Evolutionary conservation across 495 filamentous ascomycete species (phyloP).

Genomic region (Hamigera avellanea): DNA sequence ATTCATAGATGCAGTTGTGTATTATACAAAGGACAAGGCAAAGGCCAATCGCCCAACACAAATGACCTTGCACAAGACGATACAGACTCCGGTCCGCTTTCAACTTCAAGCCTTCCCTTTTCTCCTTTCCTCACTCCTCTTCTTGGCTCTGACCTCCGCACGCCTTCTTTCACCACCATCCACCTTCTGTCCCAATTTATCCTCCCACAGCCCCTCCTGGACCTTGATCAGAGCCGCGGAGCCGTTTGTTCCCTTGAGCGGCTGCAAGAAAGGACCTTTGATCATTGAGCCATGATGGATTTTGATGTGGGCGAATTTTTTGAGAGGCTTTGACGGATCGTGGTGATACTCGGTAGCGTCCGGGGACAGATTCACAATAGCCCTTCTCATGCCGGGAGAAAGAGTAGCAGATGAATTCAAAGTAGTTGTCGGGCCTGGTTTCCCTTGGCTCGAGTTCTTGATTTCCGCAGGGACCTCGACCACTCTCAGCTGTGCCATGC

Average conservation of each 20-base stretch:
- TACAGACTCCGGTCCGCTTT: no score
- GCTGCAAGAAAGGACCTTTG: slow-evolving; percentile 55
- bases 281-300: slow-evolving; percentile 54
- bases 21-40: neutral
- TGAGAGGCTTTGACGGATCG: slow-evolving; percentile 20
- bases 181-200: slow-evolving; percentile 72
- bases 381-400: slow-evolving; percentile 41
- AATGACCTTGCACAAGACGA: no score
- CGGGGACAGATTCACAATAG: slow-evolving; percentile 62
- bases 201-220: slow-evolving; percentile 84
- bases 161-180: slow-evolving; percentile 91
- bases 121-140: slow-evolving; percentile 36
- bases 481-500: slow-evolving; percentile 56
- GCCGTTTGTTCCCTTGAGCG: slow-evolving; percentile 48
- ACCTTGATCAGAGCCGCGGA: slow-evolving; percentile 51
- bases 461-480: slow-evolving; percentile 42
- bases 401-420: slow-evolving; percentile 29
- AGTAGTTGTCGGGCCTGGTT: slow-evolving; percentile 1
- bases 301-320: slow-evolving; percentile 50
- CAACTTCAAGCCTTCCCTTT: slow-evolving; percentile 20
- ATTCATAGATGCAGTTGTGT: no score
- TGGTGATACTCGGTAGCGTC: slow-evolving; percentile 34
- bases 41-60: neutral
- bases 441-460: neutral
- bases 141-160: slow-evolving; percentile 69